Base-by-base conservation (phyloP, 2,329 filamentous ascomycete species). In the Diaporthe sp. region DNA sequence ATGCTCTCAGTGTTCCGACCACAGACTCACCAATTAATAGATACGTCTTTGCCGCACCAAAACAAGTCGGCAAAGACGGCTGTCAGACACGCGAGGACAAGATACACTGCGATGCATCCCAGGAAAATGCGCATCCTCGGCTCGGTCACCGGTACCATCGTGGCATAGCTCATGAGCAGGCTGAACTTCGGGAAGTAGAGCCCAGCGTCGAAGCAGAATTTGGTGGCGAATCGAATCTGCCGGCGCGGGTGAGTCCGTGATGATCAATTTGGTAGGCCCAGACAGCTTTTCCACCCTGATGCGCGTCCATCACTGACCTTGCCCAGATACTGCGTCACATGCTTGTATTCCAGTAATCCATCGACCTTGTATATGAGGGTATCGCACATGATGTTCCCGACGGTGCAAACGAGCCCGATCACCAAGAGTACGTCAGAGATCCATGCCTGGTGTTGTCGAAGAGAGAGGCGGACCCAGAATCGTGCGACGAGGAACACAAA, bases 101-200 rank as follows among this genome's bases (percentile, higher is more conserved):
- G 71, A 53, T 73, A 73, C 12, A 13, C 31, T 5, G 44, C 71
- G 10, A 72, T 67, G 22, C 39, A 72, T 10, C 49, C 39, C 44
- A 77, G 31, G 10, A 70, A 75, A 8, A 53, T 37, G 25, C 76
- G 74, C n/a, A 76, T 72, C 42, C 44, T 46, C 1, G 37, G 51
- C 17, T 72, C 65, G 2, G 75, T 67, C 37, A 61, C n/a, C 46
- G 76, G 76, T 19, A 77, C 67, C 57, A 77, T 72, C 42, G 65
- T 61, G 17, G 70, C n/a, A 53, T 76, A 77, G 31, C 70, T 73
- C 39, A 72, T 44, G 28, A 76, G 44, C 49, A 77, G 72, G 57
- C 71, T 74, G 22, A 77, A 65, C 44, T 77, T 77, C 3, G 76
- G 76, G n/a, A 77, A 70, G 58, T 77, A 77, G n/a, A 77, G 74